These are phyloP conservation scores for Kluyveromyces dobzhanskii DNA, from an alignment of 805 yeast species.

Conservation along the genomic window DNA sequence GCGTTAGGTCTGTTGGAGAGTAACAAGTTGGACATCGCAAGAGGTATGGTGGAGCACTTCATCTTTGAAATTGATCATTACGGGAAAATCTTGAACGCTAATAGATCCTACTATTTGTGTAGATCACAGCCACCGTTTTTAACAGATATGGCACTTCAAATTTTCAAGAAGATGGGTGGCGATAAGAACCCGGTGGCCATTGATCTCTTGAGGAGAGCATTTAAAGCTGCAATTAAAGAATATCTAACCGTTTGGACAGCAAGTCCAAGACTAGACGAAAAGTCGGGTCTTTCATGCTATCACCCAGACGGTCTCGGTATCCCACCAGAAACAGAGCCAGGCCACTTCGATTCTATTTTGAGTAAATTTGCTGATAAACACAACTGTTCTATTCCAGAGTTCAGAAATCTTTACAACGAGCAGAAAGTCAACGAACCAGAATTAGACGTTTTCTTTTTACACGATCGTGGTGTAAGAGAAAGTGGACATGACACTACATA, in stretches of 20 bases:
- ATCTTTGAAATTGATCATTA: slow-evolving; percentile 83
- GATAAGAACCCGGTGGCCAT: slow-evolving; percentile 40
- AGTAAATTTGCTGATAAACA: slow-evolving; percentile 61
- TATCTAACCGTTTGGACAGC: slow-evolving; percentile 74
- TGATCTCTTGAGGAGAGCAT: slow-evolving; percentile 57
- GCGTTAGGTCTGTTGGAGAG: slow-evolving; percentile 72
- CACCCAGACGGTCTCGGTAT: slow-evolving; percentile 89
- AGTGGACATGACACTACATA: slow-evolving; percentile 94
- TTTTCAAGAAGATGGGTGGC: slow-evolving; percentile 51
- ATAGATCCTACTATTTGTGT: slow-evolving; percentile 81
- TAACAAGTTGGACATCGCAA: slow-evolving; percentile 58
- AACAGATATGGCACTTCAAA: slow-evolving; percentile 80
- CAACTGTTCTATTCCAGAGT: slow-evolving; percentile 47
- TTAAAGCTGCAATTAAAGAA: slow-evolving; percentile 77
- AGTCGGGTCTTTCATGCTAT: slow-evolving; percentile 78
- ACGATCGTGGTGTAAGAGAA: slow-evolving; percentile 92
- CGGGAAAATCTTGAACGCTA: slow-evolving; percentile 90
- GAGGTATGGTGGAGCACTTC: slow-evolving; percentile 88
- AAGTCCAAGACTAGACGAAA: slow-evolving; percentile 61
- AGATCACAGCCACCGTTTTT: slow-evolving; percentile 96
- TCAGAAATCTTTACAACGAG: slow-evolving; percentile 60
- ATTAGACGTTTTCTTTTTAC: slow-evolving; percentile 81
- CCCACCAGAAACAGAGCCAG: slow-evolving; percentile 92
- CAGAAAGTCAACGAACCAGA: slow-evolving; percentile 63
- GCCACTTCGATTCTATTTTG: slow-evolving; percentile 72